A percentile compares a stretch with the other conserved stretches of the same genome.
Evolutionary conservation across 495 filamentous ascomycete genomes (phyloP).

Genomic region (Venustampulla echinocandica): DNA sequence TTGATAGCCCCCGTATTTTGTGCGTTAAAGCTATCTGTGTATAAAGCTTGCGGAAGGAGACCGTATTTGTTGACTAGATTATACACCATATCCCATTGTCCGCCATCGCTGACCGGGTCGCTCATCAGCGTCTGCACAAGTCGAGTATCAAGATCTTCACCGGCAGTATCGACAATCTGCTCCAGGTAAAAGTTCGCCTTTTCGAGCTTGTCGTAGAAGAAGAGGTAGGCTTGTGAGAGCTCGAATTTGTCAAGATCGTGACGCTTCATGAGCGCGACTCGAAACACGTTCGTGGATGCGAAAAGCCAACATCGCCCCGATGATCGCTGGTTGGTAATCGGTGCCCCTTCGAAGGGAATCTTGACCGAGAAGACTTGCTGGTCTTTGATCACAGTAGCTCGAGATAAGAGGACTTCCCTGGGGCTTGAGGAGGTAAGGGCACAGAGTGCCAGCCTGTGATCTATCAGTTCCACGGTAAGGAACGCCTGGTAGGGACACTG

Average conservation of each 20-base stretch:
- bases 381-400: constrained; percentile 50
- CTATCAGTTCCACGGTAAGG: neutral
- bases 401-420: constrained; percentile 44
- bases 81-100: constrained; percentile 89
- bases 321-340: constrained; percentile 74
- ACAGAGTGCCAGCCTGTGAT: constrained; percentile 51
- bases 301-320: constrained; percentile 88
- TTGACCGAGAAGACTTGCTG: constrained; percentile 73
- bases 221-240: constrained; percentile 80
- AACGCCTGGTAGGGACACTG: neutral
- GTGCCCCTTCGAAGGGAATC: constrained; percentile 71
- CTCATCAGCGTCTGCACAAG: constrained; percentile 57
- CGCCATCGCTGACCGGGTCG: constrained; percentile 68
- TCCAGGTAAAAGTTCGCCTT: constrained; percentile 86
- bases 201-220: constrained; percentile 92
- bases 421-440: constrained; percentile 52
- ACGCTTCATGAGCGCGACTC: constrained; percentile 71
- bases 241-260: constrained; percentile 72
- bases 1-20: constrained; percentile 60
- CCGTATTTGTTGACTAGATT: constrained; percentile 83
- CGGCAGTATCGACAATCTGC: constrained; percentile 63
- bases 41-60: constrained; percentile 67
- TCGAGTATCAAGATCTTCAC: constrained; percentile 57
- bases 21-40: constrained; percentile 64
- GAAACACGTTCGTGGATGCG: constrained; percentile 78